Percentiles rank a stretch among this genome's conserved stretches.
Conservation (phyloP, 495 filamentous ascomycete genomes). For the Tuber calosporum region DNA sequence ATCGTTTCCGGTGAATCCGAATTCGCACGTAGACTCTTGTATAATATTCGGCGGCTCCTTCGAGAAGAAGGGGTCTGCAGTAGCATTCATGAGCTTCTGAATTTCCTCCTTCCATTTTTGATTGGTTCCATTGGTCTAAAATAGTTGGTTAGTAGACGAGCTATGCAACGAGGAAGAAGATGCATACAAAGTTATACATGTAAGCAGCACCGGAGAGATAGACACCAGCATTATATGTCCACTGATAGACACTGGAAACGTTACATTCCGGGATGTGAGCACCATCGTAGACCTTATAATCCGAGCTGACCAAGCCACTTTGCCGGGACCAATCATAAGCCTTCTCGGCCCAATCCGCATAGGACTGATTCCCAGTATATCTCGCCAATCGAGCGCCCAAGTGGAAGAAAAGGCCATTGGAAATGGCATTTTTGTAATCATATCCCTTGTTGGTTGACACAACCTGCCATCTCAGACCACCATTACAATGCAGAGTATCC, state of each 20-base stretch:
- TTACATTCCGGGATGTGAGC: constrained; percentile 51
- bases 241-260: constrained; percentile 52
- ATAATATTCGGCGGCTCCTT: constrained; percentile 48
- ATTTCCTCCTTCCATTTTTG: constrained; percentile 56
- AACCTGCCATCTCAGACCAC: constrained; percentile 80
- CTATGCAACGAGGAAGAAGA: constrained; percentile 44
- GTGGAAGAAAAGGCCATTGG: constrained; percentile 75
- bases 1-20: constrained; percentile 43
- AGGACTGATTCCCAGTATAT: constrained; percentile 72
- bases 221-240: constrained; percentile 60
- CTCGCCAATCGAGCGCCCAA: constrained; percentile 65
- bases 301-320: constrained; percentile 56
- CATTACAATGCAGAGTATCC: constrained; percentile 60
- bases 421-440: constrained; percentile 73
- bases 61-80: constrained; percentile 55
- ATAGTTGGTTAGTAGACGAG: neutral
- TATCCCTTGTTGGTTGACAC: constrained; percentile 72
- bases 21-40: constrained; percentile 60
- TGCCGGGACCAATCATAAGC: constrained; percentile 63
- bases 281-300: constrained; percentile 61
- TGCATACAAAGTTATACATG: constrained; percentile 63
- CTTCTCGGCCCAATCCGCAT: constrained; percentile 67
- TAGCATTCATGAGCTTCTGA: constrained; percentile 53
- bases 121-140: constrained; percentile 51
- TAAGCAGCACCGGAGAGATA: constrained; percentile 58